Evolutionary conservation across 31 red algal species (phyloP).

Genomic region (Endocladia muricata): DNA sequence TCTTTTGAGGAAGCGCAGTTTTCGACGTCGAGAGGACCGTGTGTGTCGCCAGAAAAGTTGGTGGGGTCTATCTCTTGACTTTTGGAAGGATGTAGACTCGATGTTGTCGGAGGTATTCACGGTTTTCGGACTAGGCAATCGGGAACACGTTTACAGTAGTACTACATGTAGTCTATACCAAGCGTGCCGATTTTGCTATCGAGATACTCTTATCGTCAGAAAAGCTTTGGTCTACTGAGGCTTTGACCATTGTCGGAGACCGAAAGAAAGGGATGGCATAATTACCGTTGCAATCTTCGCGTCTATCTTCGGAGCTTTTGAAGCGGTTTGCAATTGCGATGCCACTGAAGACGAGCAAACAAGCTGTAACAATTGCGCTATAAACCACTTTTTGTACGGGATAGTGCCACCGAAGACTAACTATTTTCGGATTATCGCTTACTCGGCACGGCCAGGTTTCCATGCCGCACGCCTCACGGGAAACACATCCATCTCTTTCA

Average conservation of each 20-base stretch:
- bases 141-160: too few relatives aligned
- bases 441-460: conserved; percentile 49
- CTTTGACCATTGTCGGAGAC: too few relatives aligned
- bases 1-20: conserved; percentile 68
- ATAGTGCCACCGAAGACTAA: conserved; percentile 41
- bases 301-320: conserved; percentile 39
- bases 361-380: background rate
- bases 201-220: too few relatives aligned
- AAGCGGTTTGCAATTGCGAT: conserved; percentile 29
- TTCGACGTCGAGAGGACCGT: conserved; percentile 28
- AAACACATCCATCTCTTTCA: conserved; percentile 32
- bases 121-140: too few relatives aligned
- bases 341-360: background rate
- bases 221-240: too few relatives aligned
- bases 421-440: background rate
- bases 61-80: conserved; percentile 60
- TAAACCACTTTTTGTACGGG: conserved; percentile 30
- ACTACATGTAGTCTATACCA: too few relatives aligned
- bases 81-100: too few relatives aligned
- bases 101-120: too few relatives aligned
- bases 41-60: conserved; percentile 47
- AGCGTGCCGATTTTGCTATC: too few relatives aligned
- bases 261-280: too few relatives aligned
- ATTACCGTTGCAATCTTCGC: conserved; percentile 14
- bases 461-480: conserved; percentile 34